These are phyloP conservation scores for Glycine soja DNA, from an alignment of 306 rosid genomes.

Conservation along the genomic window DNA sequence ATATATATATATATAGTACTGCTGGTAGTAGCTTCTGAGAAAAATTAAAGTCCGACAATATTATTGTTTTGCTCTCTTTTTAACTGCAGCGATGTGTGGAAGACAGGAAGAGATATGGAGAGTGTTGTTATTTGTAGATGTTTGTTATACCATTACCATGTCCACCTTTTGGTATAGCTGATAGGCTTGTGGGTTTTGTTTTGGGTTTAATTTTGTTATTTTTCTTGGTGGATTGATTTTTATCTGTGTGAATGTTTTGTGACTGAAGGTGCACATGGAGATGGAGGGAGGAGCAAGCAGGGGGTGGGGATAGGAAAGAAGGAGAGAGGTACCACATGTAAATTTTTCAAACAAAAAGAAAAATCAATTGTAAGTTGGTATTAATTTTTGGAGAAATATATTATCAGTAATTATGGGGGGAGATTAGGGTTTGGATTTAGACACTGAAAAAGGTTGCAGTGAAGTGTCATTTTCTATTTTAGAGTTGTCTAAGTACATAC, in stretches of 20 bases:
- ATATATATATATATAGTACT: not conserved
- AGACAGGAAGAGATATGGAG: conserved; percentile 38
- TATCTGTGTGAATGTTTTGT: conserved; percentile 43
- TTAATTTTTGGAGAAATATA: not conserved
- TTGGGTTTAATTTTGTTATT: not conserved
- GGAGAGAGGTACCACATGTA: conserved; percentile 40
- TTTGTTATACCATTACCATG: not conserved
- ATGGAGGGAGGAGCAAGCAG: conserved; percentile 34
- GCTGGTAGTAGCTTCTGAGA: conserved; percentile 3
- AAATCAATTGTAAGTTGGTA: conserved; percentile 27
- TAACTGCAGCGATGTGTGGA: conserved; percentile 36
- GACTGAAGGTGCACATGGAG: conserved; percentile 45
- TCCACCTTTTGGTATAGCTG: conserved; percentile 27
- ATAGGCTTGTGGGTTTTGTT: conserved; percentile 17
- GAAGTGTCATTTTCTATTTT: conserved; percentile 88
- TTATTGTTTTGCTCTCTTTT: conserved; percentile 30
- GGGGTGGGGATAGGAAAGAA: not conserved
- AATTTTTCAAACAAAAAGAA: conserved; percentile 34
- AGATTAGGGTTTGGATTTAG: conserved; percentile 60
- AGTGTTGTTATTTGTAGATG: conserved; percentile 35
- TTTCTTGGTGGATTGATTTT: conserved; percentile 20
- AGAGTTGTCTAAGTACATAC: conserved; percentile 52
- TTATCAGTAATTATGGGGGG: not conserved
- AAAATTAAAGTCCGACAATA: not conserved
- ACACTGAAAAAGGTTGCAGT: conserved; percentile 74